These are phyloP conservation scores for Xylariales sp. DNA, from an alignment of 2,329 filamentous ascomycete genomes.

Conservation along the genomic window DNA sequence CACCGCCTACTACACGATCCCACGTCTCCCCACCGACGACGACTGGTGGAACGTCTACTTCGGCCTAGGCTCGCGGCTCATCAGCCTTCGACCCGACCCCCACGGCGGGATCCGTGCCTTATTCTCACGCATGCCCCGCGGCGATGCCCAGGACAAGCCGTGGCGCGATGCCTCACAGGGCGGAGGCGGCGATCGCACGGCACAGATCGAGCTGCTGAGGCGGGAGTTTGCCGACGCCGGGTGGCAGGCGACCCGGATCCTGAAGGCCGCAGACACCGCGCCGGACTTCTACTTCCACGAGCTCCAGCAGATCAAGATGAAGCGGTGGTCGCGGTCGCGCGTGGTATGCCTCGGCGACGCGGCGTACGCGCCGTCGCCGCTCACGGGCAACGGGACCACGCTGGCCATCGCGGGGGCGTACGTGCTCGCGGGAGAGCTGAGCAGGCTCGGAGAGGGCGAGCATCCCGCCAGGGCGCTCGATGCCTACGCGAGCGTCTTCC, in stretches of 20 bases:
- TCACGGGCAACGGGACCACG: slow-evolving; percentile 40
- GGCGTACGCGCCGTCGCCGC: slow-evolving; percentile 36
- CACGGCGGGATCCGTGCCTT: slow-evolving; percentile 2
- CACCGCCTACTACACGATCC: slow-evolving; percentile 28
- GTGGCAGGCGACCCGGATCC: slow-evolving; percentile 38
- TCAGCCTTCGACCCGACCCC: neutral
- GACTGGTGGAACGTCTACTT: slow-evolving; percentile 7
- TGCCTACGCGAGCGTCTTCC: slow-evolving; percentile 32
- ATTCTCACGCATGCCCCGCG: slow-evolving; percentile 1
- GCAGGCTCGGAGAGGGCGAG: slow-evolving; percentile 13
- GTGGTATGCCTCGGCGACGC: slow-evolving; percentile 49
- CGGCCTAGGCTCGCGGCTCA: neutral
- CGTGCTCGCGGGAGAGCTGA: slow-evolving; percentile 42
- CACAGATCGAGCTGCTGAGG: slow-evolving; percentile 31
- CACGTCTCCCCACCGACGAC: slow-evolving; percentile 19
- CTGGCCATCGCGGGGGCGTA: slow-evolving; percentile 38
- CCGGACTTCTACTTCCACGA: slow-evolving; percentile 42
- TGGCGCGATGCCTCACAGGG: slow-evolving; percentile 26
- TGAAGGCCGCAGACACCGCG: slow-evolving; percentile 32
- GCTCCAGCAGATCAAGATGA: slow-evolving; percentile 38
- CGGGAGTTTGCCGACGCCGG: slow-evolving; percentile 36
- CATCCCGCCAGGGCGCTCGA: slow-evolving; percentile 18
- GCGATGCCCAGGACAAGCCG: slow-evolving; percentile 8
- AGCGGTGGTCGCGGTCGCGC: slow-evolving; percentile 30
- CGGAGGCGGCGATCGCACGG: slow-evolving; percentile 12